These are phyloP conservation scores for Hypoxylon sp. DNA, from an alignment of 2,329 filamentous ascomycete genomes.

Conservation along the genomic window DNA sequence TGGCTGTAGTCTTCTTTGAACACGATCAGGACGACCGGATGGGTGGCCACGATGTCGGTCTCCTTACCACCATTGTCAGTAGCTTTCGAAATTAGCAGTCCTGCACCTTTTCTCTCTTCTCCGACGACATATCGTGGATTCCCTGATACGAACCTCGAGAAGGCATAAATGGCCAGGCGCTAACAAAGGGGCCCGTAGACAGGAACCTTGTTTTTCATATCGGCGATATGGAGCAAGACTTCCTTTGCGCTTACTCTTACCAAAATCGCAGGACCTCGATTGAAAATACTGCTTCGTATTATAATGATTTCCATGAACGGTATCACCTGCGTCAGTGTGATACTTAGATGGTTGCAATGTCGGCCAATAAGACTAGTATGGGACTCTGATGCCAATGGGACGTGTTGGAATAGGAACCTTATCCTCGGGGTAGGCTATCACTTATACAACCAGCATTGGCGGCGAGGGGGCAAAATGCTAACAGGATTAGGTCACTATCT, in stretches of 20 bases:
- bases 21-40: constrained; percentile 17
- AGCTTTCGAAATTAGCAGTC: not conserved
- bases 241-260: constrained; percentile 55
- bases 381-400: constrained; percentile 26
- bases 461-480: not conserved
- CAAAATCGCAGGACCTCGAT: constrained; percentile 48
- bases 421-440: constrained; percentile 23
- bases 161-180: not conserved
- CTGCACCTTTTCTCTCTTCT: not conserved
- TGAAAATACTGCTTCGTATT: constrained; percentile 50
- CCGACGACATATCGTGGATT: not conserved
- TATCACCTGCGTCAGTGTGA: constrained; percentile 43
- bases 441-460: not conserved
- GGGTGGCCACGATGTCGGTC: constrained; percentile 18
- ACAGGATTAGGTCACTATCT: constrained; percentile 34
- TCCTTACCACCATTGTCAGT: constrained; percentile 20
- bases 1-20: constrained; percentile 20
- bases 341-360: constrained; percentile 45
- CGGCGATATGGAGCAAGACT: constrained; percentile 55
- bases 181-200: constrained; percentile 26
- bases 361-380: constrained; percentile 29
- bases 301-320: constrained; percentile 51
- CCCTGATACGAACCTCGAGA: not conserved
- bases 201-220: constrained; percentile 50
- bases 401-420: constrained; percentile 36